Conservation (phyloP, 2,329 filamentous ascomycete genomes). For the Penicillium sclerotiorum region DNA sequence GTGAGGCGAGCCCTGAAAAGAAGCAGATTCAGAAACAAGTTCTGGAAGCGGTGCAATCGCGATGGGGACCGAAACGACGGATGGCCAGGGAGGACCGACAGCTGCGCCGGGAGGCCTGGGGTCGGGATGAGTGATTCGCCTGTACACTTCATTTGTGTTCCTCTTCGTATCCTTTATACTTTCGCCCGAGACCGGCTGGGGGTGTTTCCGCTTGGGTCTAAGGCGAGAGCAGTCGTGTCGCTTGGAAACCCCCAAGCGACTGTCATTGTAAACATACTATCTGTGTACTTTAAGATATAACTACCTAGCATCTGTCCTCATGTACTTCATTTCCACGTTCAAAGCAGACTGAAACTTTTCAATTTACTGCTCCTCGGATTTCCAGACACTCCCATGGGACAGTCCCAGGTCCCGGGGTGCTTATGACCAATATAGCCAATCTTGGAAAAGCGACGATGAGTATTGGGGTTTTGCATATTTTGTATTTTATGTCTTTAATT, state of each 20-base stretch:
- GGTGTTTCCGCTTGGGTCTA: background rate
- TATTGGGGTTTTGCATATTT: too few relatives aligned
- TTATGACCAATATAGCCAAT: too few relatives aligned
- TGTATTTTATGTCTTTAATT: too few relatives aligned
- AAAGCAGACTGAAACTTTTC: background rate
- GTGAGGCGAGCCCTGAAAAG: conserved; percentile 55
- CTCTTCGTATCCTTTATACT: too few relatives aligned
- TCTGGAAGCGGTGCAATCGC: conserved; percentile 58
- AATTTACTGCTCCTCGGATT: too few relatives aligned
- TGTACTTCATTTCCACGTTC: conserved; percentile 1
- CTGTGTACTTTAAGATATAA: conserved; percentile 27
- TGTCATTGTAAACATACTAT: background rate
- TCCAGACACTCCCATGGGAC: too few relatives aligned
- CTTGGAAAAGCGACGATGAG: too few relatives aligned
- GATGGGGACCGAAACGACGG: conserved; percentile 63
- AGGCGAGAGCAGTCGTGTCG: background rate
- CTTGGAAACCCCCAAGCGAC: background rate
- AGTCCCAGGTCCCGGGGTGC: too few relatives aligned
- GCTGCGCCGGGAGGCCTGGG: conserved; percentile 64
- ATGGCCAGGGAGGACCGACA: conserved; percentile 64
- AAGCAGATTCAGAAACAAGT: conserved; percentile 50
- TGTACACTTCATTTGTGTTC: too few relatives aligned
- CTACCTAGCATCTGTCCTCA: conserved; percentile 8
- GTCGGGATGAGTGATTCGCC: conserved; percentile 53
- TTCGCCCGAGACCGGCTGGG: too few relatives aligned